phyloP scores from a whole-genome alignment of 2,329 filamentous ascomycete species.

The Teratosphaeria epicoccoides region DNA sequence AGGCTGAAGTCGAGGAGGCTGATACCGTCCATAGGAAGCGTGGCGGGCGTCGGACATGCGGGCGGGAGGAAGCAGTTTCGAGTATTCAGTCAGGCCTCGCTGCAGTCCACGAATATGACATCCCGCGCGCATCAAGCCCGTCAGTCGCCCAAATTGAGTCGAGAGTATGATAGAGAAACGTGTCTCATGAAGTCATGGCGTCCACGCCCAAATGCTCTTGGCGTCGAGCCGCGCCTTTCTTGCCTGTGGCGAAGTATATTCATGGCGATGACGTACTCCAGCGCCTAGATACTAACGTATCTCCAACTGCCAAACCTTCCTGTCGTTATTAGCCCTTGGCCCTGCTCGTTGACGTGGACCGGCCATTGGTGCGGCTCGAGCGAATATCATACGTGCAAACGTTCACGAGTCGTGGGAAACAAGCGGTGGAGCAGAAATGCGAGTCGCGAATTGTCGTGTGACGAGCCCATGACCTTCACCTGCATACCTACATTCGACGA shows the following conservation, averaged over 20 bases:
- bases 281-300: too few species aligned
- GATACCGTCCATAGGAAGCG: background rate
- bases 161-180: background rate
- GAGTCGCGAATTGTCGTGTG: too few species aligned
- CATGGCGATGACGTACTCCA: background rate
- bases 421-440: too few species aligned
- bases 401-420: too few species aligned
- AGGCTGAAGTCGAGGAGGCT: background rate
- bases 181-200: background rate
- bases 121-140: background rate
- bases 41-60: background rate
- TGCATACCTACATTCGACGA: too few species aligned
- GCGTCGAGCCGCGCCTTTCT: background rate
- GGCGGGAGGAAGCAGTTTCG: background rate
- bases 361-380: too few species aligned
- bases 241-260: background rate
- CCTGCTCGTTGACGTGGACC: too few species aligned
- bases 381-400: too few species aligned
- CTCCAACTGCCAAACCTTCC: too few species aligned
- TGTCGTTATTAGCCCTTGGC: too few species aligned
- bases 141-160: background rate
- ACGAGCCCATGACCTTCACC: background rate
- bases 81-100: background rate
- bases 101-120: background rate
- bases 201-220: background rate